A percentile compares a stretch with the other conserved stretches of the same genome.
Conservation (phyloP, 2,329 filamentous ascomycete genomes). For the Rachicladosporium sp. region DNA sequence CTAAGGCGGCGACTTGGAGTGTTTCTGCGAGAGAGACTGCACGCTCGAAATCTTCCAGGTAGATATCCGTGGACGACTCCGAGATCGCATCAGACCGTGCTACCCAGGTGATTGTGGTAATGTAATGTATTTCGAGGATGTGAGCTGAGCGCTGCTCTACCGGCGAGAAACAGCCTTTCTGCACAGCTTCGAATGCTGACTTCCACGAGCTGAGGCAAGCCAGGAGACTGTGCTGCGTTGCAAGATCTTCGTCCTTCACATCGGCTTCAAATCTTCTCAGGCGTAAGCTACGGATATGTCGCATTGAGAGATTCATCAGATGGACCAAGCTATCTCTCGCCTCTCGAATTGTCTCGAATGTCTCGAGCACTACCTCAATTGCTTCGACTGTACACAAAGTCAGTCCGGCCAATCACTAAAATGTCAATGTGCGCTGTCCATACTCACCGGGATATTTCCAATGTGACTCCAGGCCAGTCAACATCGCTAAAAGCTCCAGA, state of each 20-base stretch:
- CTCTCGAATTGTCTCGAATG: constrained; percentile 7
- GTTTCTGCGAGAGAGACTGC: constrained; percentile 9
- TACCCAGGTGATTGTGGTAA: constrained; percentile 6
- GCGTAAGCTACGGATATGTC: constrained; percentile 9
- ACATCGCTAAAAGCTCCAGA: constrained; percentile 9
- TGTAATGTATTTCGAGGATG: constrained; percentile 11
- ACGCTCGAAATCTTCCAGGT: constrained; percentile 6
- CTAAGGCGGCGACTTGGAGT: constrained; percentile 4
- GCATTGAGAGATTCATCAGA: constrained; percentile 9
- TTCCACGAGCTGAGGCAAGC: constrained; percentile 4
- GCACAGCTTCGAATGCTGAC: constrained; percentile 1
- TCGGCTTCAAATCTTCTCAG: constrained; percentile 5
- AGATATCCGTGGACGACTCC: constrained; percentile 2
- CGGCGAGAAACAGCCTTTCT: constrained; percentile 1
- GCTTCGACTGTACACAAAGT: constrained; percentile 4
- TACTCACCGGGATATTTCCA: constrained; percentile 5
- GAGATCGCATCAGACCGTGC: neutral
- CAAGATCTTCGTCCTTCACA: constrained; percentile 5
- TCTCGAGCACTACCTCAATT: constrained; percentile 2
- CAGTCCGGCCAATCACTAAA: neutral
- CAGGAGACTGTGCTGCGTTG: constrained; percentile 3
- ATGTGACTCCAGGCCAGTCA: constrained; percentile 8
- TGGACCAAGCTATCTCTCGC: constrained; percentile 12
- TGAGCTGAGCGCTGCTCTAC: constrained; percentile 3
- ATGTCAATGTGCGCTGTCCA: too few relatives aligned